These are phyloP conservation scores for Lyophyllum semitale DNA, from an alignment of 768 basidiomycete genomes.

Conservation along the genomic window DNA sequence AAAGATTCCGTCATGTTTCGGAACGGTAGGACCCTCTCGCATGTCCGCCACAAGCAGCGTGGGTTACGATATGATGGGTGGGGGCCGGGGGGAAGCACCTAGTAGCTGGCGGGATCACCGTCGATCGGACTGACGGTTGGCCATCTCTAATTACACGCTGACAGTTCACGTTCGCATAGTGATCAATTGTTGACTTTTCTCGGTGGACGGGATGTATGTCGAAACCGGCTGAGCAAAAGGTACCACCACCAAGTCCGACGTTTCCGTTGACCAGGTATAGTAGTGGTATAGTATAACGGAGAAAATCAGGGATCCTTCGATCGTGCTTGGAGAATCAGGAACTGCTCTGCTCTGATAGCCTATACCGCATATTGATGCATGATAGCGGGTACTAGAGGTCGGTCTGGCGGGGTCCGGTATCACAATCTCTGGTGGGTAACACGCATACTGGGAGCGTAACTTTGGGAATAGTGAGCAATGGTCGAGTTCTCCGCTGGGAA, in stretches of 20 bases:
- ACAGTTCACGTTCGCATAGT: not conserved
- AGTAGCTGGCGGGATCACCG: not conserved
- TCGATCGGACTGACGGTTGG: not conserved
- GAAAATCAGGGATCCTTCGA: not conserved
- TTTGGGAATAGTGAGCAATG: not conserved
- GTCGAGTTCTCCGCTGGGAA: not conserved
- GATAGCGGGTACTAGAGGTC: no score
- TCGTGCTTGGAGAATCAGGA: not conserved
- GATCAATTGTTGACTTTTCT: no score
- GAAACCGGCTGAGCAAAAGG: not conserved
- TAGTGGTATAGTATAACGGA: not conserved
- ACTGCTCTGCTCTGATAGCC: no score
- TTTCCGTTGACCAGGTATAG: not conserved
- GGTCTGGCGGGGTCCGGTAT: no score
- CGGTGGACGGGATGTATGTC: no score
- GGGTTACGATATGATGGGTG: not conserved
- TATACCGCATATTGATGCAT: no score
- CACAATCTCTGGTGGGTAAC: no score
- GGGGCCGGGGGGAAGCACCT: not conserved
- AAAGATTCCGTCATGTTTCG: not conserved
- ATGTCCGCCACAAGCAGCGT: not conserved
- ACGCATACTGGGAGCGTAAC: not conserved
- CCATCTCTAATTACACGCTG: no score
- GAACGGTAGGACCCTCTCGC: not conserved
- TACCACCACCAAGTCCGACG: not conserved